Evolutionary conservation across 75 land plant species (phyloP), one percentile per base, ranked within the genome.

Genomic region (Cryptomeria japonica): DNA sequence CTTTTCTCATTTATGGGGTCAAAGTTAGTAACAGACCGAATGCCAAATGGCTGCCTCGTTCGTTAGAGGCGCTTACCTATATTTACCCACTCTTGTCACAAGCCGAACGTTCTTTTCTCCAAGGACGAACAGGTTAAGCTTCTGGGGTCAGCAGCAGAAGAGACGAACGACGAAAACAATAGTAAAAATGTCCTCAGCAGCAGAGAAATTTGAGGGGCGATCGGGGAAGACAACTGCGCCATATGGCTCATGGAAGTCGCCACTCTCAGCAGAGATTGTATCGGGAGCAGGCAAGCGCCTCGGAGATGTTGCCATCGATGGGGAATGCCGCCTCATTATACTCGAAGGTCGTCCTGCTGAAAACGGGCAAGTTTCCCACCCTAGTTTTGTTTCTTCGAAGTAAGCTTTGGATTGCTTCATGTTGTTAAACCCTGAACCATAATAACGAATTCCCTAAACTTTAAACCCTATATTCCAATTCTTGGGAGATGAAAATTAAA

Each of bases 181-280:
- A 34, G 3, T 75, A 11, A 75, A 11, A 75, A 75, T 75, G 77
- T 75, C 38, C 0, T 75, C 77, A 11, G 1, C 77, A 32, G 77
- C n/a, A 80, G 83, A 39, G 3, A 41, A 22, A 42, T 28, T 7
- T 64, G 31, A 64, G n/a, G 70, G 70, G 70, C 70, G 41, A 38
- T 38, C 39, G 37, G 93, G 84, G 80, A 91, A 90, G 88, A 70
- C 80, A n/a, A 88, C 88, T n/a, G 95, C 95, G 47, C 93, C 90
- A 41, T 96, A 92, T 84, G 97, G 97, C n/a, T 94, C 97, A 16
- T 96, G 97, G 97, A 93, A 92, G 87, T 96, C 97, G 25, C 97
- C 96, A 6, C 90, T 96, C 86, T 93, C 97, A 31, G 95, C 97
- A 61, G 95, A 95, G 31, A 86, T 93, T 18, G 96, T 96, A 14